Conservation (phyloP, 1,284 basidiomycete genomes). For the Fomitopsis schrenkii region DNA sequence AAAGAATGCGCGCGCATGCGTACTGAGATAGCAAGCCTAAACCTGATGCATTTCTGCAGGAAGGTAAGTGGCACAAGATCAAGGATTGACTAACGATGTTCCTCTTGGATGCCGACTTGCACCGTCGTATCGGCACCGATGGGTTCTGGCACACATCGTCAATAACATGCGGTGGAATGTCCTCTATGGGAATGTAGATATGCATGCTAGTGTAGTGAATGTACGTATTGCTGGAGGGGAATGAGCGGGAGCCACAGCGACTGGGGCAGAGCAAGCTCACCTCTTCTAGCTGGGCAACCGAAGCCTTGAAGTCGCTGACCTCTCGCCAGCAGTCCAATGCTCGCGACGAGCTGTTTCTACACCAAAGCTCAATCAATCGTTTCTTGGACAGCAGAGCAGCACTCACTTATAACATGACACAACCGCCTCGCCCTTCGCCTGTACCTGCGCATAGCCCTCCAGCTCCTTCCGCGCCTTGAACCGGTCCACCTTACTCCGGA, state of each 20-base stretch:
- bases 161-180: not conserved
- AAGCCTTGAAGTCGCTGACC: constrained; percentile 68
- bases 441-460: constrained; percentile 52
- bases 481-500: constrained; percentile 67
- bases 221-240: constrained; percentile 46
- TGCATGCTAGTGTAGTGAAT: constrained; percentile 41
- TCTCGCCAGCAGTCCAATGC: constrained; percentile 78
- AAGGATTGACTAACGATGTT: too few relatives aligned
- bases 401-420: constrained; percentile 72
- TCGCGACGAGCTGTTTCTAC: constrained; percentile 53
- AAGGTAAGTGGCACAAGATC: too few relatives aligned
- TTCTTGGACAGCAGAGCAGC: not conserved
- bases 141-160: not conserved
- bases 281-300: constrained; percentile 66
- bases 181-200: not conserved
- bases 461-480: constrained; percentile 60
- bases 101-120: too few relatives aligned
- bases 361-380: not conserved
- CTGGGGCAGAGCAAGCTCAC: constrained; percentile 27
- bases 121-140: too few relatives aligned
- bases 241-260: constrained; percentile 11
- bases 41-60: too few relatives aligned
- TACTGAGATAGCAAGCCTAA: too few relatives aligned
- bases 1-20: too few relatives aligned
- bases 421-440: constrained; percentile 55